These are phyloP conservation scores for Saccharomyces pastorianus DNA, from an alignment of 1,139 yeast species.

Conservation along the genomic window DNA sequence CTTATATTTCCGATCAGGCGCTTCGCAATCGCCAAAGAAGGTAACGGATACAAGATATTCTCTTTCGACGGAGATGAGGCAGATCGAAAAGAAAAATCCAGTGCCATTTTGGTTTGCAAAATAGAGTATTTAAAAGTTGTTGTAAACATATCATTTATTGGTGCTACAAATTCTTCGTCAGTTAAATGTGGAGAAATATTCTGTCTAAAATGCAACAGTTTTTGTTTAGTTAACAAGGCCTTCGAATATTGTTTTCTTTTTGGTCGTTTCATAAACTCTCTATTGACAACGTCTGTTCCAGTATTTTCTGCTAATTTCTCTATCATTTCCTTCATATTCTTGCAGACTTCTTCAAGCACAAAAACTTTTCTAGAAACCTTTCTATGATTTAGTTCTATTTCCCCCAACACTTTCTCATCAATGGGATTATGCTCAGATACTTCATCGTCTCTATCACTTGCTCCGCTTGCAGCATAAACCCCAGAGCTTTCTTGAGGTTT, in stretches of 20 bases:
- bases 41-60: background rate
- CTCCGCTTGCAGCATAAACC: background rate
- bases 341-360: conserved; percentile 2
- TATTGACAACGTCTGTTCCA: background rate
- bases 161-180: conserved; percentile 10
- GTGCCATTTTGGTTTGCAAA: conserved; percentile 15
- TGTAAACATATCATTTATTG: conserved; percentile 13
- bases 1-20: conserved; percentile 18
- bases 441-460: background rate
- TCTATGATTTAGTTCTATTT: conserved; percentile 1
- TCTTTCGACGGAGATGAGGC: conserved; percentile 15
- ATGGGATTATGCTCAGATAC: background rate
- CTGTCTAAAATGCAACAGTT: conserved; percentile 1
- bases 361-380: conserved; percentile 7
- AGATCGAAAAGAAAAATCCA: conserved; percentile 17
- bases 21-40: conserved; percentile 7
- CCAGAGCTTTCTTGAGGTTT: background rate
- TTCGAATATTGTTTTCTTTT: conserved; percentile 6
- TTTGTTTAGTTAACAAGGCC: conserved; percentile 2
- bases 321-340: conserved; percentile 4
- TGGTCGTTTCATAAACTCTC: conserved; percentile 5
- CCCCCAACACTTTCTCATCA: background rate
- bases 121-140: conserved; percentile 18
- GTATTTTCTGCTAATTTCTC: conserved; percentile 4
- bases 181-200: conserved; percentile 2